Conservation (phyloP, 176 grass and related monocot species). For the Echinochloa phyllopogon region DNA sequence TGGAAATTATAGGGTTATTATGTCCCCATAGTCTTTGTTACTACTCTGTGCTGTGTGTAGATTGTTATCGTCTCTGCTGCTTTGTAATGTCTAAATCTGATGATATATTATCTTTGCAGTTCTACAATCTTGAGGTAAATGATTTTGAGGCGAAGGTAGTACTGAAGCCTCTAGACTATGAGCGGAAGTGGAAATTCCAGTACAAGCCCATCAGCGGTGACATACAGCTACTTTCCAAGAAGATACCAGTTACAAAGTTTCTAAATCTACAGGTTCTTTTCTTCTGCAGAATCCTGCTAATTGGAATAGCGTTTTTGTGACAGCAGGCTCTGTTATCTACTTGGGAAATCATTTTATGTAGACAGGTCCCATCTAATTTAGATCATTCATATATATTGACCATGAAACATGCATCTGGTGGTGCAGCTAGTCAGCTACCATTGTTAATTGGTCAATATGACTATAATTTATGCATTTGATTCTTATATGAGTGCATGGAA, state of each 20-base stretch:
- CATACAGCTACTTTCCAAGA: constrained; percentile 88
- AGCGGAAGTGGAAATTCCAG: constrained; percentile 77
- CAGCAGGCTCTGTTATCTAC: neutral
- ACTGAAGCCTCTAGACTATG: constrained; percentile 70
- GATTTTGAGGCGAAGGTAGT: constrained; percentile 88
- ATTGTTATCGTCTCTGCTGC: neutral
- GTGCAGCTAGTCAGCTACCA: neutral
- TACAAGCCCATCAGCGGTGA: constrained; percentile 83
- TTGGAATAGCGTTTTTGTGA: neutral
- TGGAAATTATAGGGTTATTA: neutral
- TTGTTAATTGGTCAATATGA: neutral
- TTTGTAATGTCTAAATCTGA: neutral
- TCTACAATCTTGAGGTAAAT: constrained; percentile 83
- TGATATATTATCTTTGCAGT: constrained; percentile 52
- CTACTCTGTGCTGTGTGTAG: neutral
- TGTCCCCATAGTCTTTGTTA: neutral
- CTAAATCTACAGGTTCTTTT: constrained; percentile 82
- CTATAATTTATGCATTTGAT: constrained; percentile 23
- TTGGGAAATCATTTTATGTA: neutral
- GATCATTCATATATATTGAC: neutral
- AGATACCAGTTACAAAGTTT: constrained; percentile 92
- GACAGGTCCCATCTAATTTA: neutral
- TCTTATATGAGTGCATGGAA: neutral
- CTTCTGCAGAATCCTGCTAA: neutral
- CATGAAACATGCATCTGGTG: neutral